A percentile compares a stretch with the other conserved stretches of the same genome.
phyloP scores from a whole-genome alignment of 257 asterid genomes.

The Solanum acaule region DNA sequence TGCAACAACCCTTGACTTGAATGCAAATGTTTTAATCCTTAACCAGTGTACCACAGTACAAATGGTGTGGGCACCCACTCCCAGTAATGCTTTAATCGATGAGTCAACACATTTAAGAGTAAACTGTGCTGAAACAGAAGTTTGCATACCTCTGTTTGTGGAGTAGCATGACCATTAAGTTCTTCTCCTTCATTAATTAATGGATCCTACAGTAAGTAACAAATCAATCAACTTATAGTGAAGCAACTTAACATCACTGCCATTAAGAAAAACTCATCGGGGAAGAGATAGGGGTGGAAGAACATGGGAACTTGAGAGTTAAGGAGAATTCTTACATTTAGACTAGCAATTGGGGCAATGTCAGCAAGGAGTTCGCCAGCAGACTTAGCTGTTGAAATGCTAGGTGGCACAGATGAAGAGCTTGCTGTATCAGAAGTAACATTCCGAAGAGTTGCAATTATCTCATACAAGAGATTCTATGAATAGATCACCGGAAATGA shows the following conservation, averaged over 20 bases:
- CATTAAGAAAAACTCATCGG: background rate
- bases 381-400: conserved; percentile 47
- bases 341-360: conserved; percentile 51
- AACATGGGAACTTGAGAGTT: background rate
- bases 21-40: background rate
- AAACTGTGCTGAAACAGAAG: background rate
- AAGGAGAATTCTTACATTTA: conserved; percentile 17
- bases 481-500: conserved; percentile 1
- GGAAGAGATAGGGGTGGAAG: background rate
- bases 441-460: conserved; percentile 71
- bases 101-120: background rate
- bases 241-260: background rate
- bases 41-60: background rate
- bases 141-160: conserved; percentile 44
- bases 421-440: conserved; percentile 57
- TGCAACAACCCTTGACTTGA: background rate
- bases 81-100: background rate
- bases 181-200: conserved; percentile 38
- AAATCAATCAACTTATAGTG: background rate
- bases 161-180: conserved; percentile 23
- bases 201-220: conserved; percentile 47
- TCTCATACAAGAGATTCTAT: conserved; percentile 71
- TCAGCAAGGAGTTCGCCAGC: conserved; percentile 69
- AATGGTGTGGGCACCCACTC: background rate
- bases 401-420: conserved; percentile 71